Evolutionary conservation across 441 rosid genomes (phyloP), one percentile per base, ranked within the genome.

Genomic region (Macaranga tanarius): DNA sequence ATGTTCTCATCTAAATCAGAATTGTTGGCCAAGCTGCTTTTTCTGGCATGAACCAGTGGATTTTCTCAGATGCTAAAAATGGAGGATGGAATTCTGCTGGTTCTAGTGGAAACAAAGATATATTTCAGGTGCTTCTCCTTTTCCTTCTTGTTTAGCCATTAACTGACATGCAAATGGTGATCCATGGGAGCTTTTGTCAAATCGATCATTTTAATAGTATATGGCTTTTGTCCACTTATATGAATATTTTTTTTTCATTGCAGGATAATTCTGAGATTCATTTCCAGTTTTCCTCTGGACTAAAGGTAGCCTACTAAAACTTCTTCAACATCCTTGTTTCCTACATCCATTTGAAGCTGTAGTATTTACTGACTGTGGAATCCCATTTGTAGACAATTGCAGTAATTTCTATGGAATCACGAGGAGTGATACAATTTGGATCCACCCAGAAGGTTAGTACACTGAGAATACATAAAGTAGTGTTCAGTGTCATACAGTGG

Each of bases 391-490:
- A 95, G 99, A 91, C 97, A 12, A 76, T 95, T 69, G 90, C 88
- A 48, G 75, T 90, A 60, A 83, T 92, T 70, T 84, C 97, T 16
- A 78, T 86, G 69, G 88, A 83, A 81, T 80, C 90, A 19, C 74
- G 72, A 45, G 96, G 96, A 64, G 93, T 95, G 55, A 28, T 91
- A 61, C 97, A 87, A 77, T 84, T 95, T 75, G 99, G 99, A 77
- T 89, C 99, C 58, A 80, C 78, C 63, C 75, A 75, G 65, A 90
- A 88, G 97, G 99, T 95, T 79, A 73, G 92, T 65, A 51, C 17
- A 34, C 10, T 10, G 52, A 63, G 60, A 61, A 42, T 47, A 70
- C n/a, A 31, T 40, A 70, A 75, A 22, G 63, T 45, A 58, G 63
- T 61, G 56, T 69, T 67, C 63, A 58, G 15, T 20, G 16, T 58